Base-by-base conservation (phyloP, 2,329 filamentous ascomycete species). In the Diplodia scrobiculata region DNA sequence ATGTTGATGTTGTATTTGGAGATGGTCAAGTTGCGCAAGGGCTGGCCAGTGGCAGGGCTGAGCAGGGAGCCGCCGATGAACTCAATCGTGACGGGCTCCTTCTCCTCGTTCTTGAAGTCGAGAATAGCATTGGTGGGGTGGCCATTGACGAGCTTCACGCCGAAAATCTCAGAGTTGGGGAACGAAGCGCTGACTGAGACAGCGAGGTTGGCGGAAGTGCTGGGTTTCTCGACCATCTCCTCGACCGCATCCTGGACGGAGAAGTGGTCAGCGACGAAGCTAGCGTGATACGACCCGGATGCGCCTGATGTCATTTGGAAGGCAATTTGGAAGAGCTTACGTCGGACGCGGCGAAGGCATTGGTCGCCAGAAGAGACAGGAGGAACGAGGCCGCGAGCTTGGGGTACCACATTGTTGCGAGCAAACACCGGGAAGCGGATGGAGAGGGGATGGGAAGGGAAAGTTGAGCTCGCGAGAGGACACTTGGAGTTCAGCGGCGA, bases 141-240 rank as follows among this genome's bases (percentile, higher is more conserved):
- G 74, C 92, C 92, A 77, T 99, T 99, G 83, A 98, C 86, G 72
- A 98, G 88, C 86, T 96, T 97, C 72, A 98, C 88, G 73, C 94
- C 95, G 72, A 97, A 95, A 79, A 96, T 89, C 82, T 96, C 91
- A 67, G 85, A 82, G 70, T 86, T 79, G 34, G 87, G 87, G 79
- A 89, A 89, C 38, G 83, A 82, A 67, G 86, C 81, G 62, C 82
- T 80, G 69, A 86, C 81, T 64, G 80, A 79, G 70, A 89, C 83
- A 67, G 82, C 81, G 68, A 87, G 76, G 68, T 80, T 84, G 70
- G 82, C 88, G 77, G 75, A 89, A 17, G 48, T 52, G 38, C 82
- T 79, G 87, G 86, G 77, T 72, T 90, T 87, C 69, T 87, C 86
- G 73, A 90, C 66, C 59, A 75, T 72, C 67, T 79, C 76, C 67